Base-by-base conservation (phyloP, 1,284 basidiomycete genomes). In the Moesziomyces sp. region DNA sequence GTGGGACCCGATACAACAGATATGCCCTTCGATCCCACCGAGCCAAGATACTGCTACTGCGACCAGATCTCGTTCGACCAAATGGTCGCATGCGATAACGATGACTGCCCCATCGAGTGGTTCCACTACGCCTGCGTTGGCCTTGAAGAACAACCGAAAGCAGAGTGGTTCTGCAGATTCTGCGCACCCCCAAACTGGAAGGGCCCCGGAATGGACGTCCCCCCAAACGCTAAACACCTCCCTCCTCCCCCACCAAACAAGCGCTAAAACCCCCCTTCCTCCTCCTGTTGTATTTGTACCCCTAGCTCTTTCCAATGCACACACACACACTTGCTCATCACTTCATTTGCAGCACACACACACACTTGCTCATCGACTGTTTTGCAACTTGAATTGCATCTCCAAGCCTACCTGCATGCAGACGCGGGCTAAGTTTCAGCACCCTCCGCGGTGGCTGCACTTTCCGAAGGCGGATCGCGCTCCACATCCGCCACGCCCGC, bases 11-110 rank as follows among this genome's bases (percentile, higher is more conserved):
- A 70, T 35, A 52, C 46, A 0, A 57, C 57, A 10, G 74, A 77
- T 23, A 78, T 82, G 71, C 78, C 83, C 7, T 71, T 81, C 38
- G 77, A 76, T 51, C 86, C 85, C 1, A 86, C 86, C 68, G 87
- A 87, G 74, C 87, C 86, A 33, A 83, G 81, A 26, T 87, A 87
- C 75, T 87, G 87, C 75, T 87, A 86, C 77, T 87, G 87, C 76
- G 77, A 86, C 51, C 79, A 86, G 44, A 86, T 87, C 21, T 86
- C 85, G 3, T 86, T 84, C 49, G 87, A 86, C 47, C 76, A 86
- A 53, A 81, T 78, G 82, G 76, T 84, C 38, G 77, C 64, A 11
- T 75, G 75, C 58, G 83, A 87, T 79, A 87, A 87, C 77, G 86
- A 87, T 21, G 86, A 87, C 53, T 87, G 87, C 66, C 82, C 84